phyloP scores from a whole-genome alignment of 2,329 filamentous ascomycete genomes.

The Penicillium sp. region DNA sequence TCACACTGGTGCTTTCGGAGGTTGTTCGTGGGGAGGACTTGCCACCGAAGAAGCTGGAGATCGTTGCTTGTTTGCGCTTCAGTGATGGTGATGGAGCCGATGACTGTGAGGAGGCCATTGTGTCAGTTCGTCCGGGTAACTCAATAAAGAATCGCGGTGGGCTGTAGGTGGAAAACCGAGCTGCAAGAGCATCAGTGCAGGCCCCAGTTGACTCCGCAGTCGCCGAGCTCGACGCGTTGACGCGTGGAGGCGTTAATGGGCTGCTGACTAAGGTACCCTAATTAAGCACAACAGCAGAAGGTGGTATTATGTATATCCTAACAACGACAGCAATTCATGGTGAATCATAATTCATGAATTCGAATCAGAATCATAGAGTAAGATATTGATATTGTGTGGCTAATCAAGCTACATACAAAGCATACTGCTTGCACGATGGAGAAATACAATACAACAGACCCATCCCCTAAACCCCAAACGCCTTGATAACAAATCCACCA shows the following conservation, averaged over 20 bases:
- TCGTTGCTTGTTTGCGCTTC: slow-evolving; percentile 65
- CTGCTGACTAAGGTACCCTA: slow-evolving; percentile 21
- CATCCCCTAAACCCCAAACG: background rate
- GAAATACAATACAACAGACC: slow-evolving; percentile 1
- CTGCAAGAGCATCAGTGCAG: background rate
- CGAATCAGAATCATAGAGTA: background rate
- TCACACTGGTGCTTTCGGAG: slow-evolving; percentile 12
- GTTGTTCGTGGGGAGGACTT: slow-evolving; percentile 42
- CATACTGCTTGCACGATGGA: slow-evolving; percentile 4
- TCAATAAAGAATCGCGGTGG: background rate
- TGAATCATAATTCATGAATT: too few relatives aligned
- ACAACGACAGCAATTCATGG: background rate
- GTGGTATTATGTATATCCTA: too few relatives aligned
- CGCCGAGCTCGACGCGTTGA: slow-evolving; percentile 39
- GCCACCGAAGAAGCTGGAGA: slow-evolving; percentile 83
- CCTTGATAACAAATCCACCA: background rate
- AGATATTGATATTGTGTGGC: background rate
- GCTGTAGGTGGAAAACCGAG: background rate
- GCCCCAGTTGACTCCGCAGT: slow-evolving; percentile 15
- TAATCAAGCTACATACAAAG: slow-evolving; percentile 15
- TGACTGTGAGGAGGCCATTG: slow-evolving; percentile 42
- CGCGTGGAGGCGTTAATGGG: slow-evolving; percentile 33
- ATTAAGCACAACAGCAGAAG: too few relatives aligned
- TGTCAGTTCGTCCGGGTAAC: background rate
- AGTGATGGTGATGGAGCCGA: slow-evolving; percentile 38